phyloP scores from a whole-genome alignment of 345 rosid species.

The Linum lewisii region DNA sequence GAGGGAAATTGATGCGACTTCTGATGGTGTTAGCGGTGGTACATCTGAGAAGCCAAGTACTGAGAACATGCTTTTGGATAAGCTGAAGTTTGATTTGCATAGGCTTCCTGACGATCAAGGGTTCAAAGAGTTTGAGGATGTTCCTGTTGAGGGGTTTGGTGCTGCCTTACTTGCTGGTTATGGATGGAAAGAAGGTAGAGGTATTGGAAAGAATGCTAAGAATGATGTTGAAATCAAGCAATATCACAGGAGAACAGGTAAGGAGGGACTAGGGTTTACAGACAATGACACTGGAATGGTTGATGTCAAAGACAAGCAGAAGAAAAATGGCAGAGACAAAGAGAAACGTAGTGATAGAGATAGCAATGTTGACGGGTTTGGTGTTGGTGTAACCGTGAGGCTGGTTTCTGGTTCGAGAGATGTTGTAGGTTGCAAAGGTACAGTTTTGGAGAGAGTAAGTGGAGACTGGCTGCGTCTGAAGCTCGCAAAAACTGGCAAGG shows the following conservation, averaged over 20 bases:
- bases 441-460: constrained; percentile 29
- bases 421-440: constrained; percentile 47
- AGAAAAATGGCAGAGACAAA: constrained; percentile 5
- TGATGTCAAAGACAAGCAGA: background rate
- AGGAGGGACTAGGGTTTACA: constrained; percentile 50
- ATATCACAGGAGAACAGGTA: constrained; percentile 38
- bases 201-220: constrained; percentile 70
- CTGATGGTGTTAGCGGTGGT: background rate
- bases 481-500: constrained; percentile 31
- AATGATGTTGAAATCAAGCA: constrained; percentile 58
- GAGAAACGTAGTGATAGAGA: constrained; percentile 2
- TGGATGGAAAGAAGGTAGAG: constrained; percentile 79
- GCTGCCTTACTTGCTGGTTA: constrained; percentile 69
- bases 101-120: constrained; percentile 59
- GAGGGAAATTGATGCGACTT: background rate
- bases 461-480: constrained; percentile 30
- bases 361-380: constrained; percentile 20
- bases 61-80: constrained; percentile 38
- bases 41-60: constrained; percentile 8
- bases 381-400: constrained; percentile 53
- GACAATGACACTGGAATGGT: background rate
- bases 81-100: constrained; percentile 38
- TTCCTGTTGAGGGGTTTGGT: constrained; percentile 71
- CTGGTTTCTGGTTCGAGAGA: constrained; percentile 36
- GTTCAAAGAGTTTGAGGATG: constrained; percentile 48